Base-by-base conservation (phyloP, 2,329 filamentous ascomycete species). In the Pezicula radicicola region DNA sequence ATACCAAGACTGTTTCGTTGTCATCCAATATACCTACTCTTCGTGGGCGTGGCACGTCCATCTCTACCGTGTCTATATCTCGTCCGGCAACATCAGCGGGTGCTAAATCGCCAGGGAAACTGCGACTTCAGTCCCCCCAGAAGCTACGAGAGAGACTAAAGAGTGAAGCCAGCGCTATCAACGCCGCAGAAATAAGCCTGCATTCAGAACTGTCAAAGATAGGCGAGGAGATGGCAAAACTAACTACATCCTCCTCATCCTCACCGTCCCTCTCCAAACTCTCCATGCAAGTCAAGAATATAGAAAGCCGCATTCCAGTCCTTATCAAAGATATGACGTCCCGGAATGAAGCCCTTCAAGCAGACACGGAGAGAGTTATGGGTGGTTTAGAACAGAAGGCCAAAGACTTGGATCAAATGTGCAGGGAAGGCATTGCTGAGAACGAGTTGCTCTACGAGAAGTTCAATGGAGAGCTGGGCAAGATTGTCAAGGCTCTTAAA, bases 361-460 rank as follows among this genome's bases (percentile, higher is more conserved):
- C 75, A 28, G 91, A 96, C 58, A 74, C 95, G 60, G 84, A 90
- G 40, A 82, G 76, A 18, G 85, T 85, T 1, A 76, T 96, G 13
- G 79, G 83, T 61, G 84, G 90, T 2, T 84, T 83, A 13, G 91
- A 97, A 67, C 80, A 80, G 53, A 92, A 94, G 62, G 85, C 87
- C 53, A 88, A 85, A 61, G 87, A 88, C 39, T 83, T 97, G 49
- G 92, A 97, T 66, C 89, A 95, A 70, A 75, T 96, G 48, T 96
- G 95, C 72, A 88, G 90, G 58, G 91, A 96, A 65, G 83, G 86
- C 15, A 91, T 85, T 61, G 89, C 90, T 0, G 93, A 97, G 74
- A 97, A 97, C 62, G 92, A 97, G 71, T 81, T 93, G 28, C 76
- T 97, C 50, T 97, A 97, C 69, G 88, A 93, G 59, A 87, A 86